Conservation (phyloP, 495 filamentous ascomycete species). For the Aspergillus sparsus region DNA sequence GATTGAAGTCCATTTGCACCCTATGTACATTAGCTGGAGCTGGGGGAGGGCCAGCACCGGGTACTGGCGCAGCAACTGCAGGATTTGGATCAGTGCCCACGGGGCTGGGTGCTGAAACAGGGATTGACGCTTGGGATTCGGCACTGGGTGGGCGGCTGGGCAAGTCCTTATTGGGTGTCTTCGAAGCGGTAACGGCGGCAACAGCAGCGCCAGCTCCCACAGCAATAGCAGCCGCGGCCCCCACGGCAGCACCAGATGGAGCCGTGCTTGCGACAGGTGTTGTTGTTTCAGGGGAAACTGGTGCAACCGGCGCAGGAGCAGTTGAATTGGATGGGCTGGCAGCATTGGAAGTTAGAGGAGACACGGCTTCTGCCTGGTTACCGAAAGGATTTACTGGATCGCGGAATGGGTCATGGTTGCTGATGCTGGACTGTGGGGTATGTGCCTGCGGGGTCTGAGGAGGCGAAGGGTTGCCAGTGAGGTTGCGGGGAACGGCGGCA, state of each 20-base stretch:
- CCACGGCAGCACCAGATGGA: slow-evolving; percentile 23
- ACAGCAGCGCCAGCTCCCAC: slow-evolving; percentile 34
- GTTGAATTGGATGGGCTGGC: slow-evolving; percentile 17
- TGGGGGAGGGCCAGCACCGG: slow-evolving; percentile 28
- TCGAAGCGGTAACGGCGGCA: slow-evolving; percentile 35
- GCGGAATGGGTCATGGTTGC: slow-evolving; percentile 45
- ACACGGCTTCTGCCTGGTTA: slow-evolving; percentile 46
- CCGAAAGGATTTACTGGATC: slow-evolving; percentile 58
- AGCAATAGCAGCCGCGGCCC: slow-evolving; percentile 39
- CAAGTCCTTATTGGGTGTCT: slow-evolving; percentile 40
- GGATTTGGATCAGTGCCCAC: slow-evolving; percentile 33
- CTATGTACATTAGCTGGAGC: slow-evolving; percentile 70
- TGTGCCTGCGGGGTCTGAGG: slow-evolving; percentile 32
- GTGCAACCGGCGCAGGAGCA: neutral
- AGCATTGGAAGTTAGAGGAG: slow-evolving; percentile 24
- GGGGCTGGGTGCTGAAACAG: slow-evolving; percentile 20
- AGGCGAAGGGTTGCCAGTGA: slow-evolving; percentile 41
- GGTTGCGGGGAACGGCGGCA: slow-evolving; percentile 36
- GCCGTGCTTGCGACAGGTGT: slow-evolving; percentile 28
- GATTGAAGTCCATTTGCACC: slow-evolving; percentile 93
- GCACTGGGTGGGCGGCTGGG: slow-evolving; percentile 25
- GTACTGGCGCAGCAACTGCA: slow-evolving; percentile 40
- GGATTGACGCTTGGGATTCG: slow-evolving; percentile 26
- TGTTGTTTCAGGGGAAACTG: slow-evolving; percentile 23
- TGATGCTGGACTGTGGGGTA: slow-evolving; percentile 45